phyloP scores from a whole-genome alignment of 352 stramenopile species.

The Pythium grandisporangium region DNA sequence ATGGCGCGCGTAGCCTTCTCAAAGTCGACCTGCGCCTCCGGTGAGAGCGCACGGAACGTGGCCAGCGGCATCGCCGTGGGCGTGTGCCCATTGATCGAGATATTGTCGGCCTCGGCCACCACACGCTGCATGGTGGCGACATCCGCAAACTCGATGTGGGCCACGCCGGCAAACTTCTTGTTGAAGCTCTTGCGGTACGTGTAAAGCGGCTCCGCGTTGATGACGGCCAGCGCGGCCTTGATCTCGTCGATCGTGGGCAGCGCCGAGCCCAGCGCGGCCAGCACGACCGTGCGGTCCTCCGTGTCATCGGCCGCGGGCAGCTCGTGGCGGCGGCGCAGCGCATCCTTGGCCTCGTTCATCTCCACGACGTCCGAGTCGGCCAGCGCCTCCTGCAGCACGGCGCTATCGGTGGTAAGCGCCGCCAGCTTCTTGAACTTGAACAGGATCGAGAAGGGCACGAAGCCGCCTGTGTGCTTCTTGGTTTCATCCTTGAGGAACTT shows the following conservation, averaged over 20 bases:
- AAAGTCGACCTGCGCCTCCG: constrained; percentile 73
- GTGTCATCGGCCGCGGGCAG: constrained; percentile 58
- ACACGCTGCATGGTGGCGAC: constrained; percentile 41
- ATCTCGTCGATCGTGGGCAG: constrained; percentile 76
- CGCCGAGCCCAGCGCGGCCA: constrained; percentile 48
- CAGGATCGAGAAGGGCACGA: constrained; percentile 78
- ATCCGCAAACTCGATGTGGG: constrained; percentile 69
- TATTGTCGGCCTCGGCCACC: constrained; percentile 29
- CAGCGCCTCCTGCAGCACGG: constrained; percentile 60
- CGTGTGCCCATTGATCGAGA: constrained; percentile 49
- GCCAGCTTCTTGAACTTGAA: constrained; percentile 91
- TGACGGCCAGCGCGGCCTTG: constrained; percentile 42
- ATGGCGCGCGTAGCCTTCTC: constrained; percentile 76
- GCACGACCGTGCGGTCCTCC: constrained; percentile 52
- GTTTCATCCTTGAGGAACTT: constrained; percentile 83
- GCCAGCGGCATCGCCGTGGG: constrained; percentile 40
- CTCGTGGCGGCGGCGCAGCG: constrained; percentile 63
- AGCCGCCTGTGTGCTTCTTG: constrained; percentile 75
- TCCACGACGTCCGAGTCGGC: constrained; percentile 69
- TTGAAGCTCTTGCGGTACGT: constrained; percentile 66
- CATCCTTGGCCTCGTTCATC: constrained; percentile 69
- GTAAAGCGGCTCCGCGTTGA: constrained; percentile 57
- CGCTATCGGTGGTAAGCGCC: constrained; percentile 64
- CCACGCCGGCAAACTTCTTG: constrained; percentile 64
- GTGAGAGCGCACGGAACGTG: constrained; percentile 52